phyloP scores from a whole-genome alignment of 257 asterid genomes.

The Solanum virginianum region DNA sequence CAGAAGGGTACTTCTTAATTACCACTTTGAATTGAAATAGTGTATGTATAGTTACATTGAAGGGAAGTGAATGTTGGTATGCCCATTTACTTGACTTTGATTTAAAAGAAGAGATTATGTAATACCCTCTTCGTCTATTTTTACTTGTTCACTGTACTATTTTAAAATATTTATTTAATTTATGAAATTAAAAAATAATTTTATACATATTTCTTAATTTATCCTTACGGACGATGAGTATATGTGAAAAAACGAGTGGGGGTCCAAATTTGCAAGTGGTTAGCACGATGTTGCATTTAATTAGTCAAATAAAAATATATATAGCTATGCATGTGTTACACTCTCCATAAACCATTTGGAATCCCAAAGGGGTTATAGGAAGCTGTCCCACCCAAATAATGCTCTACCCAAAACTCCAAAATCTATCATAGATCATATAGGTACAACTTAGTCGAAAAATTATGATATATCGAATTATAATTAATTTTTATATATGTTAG shows the following conservation, averaged over 20 bases:
- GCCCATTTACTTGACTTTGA: neutral
- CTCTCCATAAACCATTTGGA: neutral
- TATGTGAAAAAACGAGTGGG: neutral
- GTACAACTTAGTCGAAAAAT: too few relatives aligned
- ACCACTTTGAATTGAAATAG: neutral
- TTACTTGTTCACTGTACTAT: too few relatives aligned
- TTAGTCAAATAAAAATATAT: neutral
- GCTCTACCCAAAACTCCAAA: neutral
- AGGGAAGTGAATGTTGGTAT: neutral
- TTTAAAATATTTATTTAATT: too few relatives aligned
- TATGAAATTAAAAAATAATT: too few relatives aligned
- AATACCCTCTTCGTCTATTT: too few relatives aligned
- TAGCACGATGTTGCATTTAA: constrained; percentile 7
- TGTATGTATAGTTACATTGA: neutral
- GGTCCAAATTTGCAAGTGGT: neutral
- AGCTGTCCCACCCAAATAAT: neutral
- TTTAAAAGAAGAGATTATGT: too few relatives aligned
- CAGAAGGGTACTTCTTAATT: neutral
- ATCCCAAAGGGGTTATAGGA: neutral
- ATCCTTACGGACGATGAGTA: too few relatives aligned
- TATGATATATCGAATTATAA: too few relatives aligned
- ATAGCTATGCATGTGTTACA: neutral
- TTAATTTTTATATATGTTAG: too few relatives aligned
- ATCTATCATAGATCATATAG: neutral
- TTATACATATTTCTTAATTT: too few relatives aligned